A percentile compares a stretch with the other conserved stretches of the same genome.
Conservation (phyloP, 176 grass and related monocot genomes). For the Avena eriantha region DNA sequence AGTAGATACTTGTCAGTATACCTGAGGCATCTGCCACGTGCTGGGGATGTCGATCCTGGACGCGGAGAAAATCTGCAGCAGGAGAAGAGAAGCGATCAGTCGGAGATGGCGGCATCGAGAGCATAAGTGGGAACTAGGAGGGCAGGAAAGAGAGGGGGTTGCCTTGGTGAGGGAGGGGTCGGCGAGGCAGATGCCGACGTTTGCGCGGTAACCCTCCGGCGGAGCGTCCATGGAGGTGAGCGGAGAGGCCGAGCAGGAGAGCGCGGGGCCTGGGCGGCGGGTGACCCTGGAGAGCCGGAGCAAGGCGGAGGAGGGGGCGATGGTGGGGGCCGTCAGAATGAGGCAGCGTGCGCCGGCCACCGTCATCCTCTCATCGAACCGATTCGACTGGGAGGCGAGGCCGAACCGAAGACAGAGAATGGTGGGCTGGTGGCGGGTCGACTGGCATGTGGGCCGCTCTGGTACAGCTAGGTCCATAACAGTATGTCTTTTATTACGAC, state of each 20-base stretch:
- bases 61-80: slow-evolving; percentile 71
- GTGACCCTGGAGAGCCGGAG: slow-evolving; percentile 4
- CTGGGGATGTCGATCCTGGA: slow-evolving; percentile 85
- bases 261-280: background rate
- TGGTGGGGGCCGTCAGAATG: no score
- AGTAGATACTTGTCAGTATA: background rate
- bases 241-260: background rate
- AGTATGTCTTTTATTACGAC: no score
- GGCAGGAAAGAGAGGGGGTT: background rate
- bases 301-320: no score
- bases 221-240: slow-evolving; percentile 71
- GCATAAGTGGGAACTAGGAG: background rate
- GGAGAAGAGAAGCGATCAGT: background rate
- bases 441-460: no score
- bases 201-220: slow-evolving; percentile 72
- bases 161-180: slow-evolving; percentile 78
- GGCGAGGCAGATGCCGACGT: slow-evolving; percentile 92
- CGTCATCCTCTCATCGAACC: no score
- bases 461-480: no score
- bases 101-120: background rate
- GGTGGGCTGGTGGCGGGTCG: no score
- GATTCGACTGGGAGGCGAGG: no score
- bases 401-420: no score
- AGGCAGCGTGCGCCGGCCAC: no score
- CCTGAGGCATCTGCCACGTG: slow-evolving; percentile 98